phyloP scores from a whole-genome alignment of 441 rosid genomes.

The Kokia cookei region DNA sequence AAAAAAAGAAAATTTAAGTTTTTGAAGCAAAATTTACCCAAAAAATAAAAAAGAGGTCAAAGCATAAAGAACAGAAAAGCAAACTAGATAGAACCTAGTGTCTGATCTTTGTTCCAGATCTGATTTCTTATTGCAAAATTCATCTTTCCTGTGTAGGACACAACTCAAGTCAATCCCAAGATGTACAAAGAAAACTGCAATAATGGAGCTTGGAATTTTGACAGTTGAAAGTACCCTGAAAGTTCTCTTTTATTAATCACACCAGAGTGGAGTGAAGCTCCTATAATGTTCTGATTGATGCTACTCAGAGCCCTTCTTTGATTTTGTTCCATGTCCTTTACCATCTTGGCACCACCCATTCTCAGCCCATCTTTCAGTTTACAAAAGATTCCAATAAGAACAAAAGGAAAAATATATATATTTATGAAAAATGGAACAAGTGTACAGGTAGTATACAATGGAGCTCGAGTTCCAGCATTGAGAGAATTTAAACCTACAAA shows the following conservation, averaged over 20 bases:
- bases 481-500: no score
- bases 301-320: neutral
- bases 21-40: neutral
- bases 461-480: no score
- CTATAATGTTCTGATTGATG: neutral
- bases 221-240: neutral
- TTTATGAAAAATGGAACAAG: no score
- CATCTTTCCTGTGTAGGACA: neutral
- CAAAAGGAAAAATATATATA: neutral
- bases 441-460: no score
- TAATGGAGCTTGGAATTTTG: neutral
- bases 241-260: neutral
- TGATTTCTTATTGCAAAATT: neutral
- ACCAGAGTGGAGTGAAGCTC: neutral
- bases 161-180: neutral
- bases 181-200: neutral
- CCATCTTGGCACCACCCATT: neutral
- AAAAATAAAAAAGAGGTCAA: neutral
- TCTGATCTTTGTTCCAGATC: slow-evolving; percentile 4
- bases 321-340: neutral
- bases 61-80: neutral
- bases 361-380: neutral
- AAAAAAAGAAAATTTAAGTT: neutral
- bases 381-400: neutral
- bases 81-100: neutral